Evolutionary conservation across 352 stramenopile genomes (phyloP).

Genomic region (Pythium brachiatum): DNA sequence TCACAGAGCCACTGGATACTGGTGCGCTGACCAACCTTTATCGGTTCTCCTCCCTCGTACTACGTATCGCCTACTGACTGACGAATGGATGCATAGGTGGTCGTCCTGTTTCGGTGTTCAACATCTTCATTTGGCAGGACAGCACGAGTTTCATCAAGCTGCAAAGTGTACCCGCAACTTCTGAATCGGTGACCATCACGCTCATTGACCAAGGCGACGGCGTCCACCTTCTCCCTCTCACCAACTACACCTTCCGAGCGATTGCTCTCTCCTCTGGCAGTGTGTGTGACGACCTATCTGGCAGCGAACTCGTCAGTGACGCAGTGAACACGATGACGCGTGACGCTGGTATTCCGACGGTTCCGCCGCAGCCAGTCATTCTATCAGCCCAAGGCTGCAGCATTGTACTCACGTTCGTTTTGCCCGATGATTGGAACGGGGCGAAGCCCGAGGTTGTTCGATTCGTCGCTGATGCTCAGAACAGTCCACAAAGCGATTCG

Average conservation of each 20-base stretch:
- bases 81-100: constrained; percentile 8
- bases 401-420: constrained; percentile 17
- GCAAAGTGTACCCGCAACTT: constrained; percentile 24
- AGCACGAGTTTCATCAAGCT: constrained; percentile 27
- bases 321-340: constrained; percentile 26
- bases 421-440: constrained; percentile 38
- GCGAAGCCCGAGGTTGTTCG: not conserved
- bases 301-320: constrained; percentile 32
- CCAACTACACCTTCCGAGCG: constrained; percentile 41
- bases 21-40: constrained; percentile 3
- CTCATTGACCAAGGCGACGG: constrained; percentile 24
- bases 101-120: constrained; percentile 9
- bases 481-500: not conserved
- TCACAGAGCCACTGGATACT: constrained; percentile 22
- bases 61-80: not conserved
- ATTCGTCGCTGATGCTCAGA: not conserved
- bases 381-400: constrained; percentile 21
- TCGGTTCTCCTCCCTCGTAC: not conserved
- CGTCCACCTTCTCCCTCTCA: constrained; percentile 20
- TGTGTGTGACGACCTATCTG: constrained; percentile 35
- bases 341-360: constrained; percentile 24
- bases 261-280: constrained; percentile 39
- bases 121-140: constrained; percentile 5
- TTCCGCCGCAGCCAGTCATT: constrained; percentile 24
- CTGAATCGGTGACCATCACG: constrained; percentile 11